Evolutionary conservation across 306 rosid genomes (phyloP), one percentile per base, ranked within the genome.

Genomic region (Crataegus laevigata): DNA sequence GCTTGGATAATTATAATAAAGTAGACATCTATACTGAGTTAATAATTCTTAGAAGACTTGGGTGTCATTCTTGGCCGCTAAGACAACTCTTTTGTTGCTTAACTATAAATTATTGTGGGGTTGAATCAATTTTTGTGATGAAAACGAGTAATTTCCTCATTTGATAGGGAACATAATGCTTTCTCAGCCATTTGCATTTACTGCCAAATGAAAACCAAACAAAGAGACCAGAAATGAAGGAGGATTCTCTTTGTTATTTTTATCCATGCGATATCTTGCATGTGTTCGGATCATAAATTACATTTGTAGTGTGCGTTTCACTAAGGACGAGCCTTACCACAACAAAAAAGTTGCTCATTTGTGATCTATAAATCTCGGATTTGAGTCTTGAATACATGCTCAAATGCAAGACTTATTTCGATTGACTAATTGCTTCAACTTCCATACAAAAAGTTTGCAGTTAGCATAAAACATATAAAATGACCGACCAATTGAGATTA

Each of bases 401-500:
- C 19, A 47, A 47, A 47, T 47, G 52, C 52, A 5, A 17, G 18
- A 60, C 11, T 11, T 29, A 36, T 72, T 57, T 59, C 15, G 60
- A 19, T 4, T 25, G 1, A 73, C 42, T 57, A 28, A 60, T 59
- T 50, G 77, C 29, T 40, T 60, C 69, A 42, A 42, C 58, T 28
- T 59, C 3, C 68, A 60, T 50, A 60, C 58, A 59, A 8, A 42
- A 42, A 21, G 19, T 11, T 19, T 26, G 18, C 2, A 8, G 42
- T 40, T 52, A 22, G 54, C 36, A 15, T 24, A 28, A 24, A n/a
- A 58, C n/a, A 58, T 57, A 72, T 72, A 73, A 25, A 73, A 73
- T 73, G 58, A 73, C 77, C 77, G 59, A 59, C 77, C 77, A 25
- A 19, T 10, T 38, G 77, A 59, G 58, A 60, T 11, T 17, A 60